Percentiles rank a stretch among this genome's conserved stretches.
phyloP scores from a whole-genome alignment of 352 stramenopile species.

The Phytophthora quininea region DNA sequence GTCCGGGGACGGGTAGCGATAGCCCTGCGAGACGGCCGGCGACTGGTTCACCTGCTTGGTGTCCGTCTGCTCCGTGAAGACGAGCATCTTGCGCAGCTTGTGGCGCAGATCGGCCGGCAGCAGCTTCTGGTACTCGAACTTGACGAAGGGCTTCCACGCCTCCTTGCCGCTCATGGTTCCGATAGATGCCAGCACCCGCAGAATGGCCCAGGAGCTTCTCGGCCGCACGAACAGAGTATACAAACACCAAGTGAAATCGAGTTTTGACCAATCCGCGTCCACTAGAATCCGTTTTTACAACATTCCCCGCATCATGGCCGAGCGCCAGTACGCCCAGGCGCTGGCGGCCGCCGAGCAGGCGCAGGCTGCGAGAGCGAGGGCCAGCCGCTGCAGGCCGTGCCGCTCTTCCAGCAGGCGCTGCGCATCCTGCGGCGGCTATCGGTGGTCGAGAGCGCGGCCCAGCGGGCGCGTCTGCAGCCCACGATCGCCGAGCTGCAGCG shows the following conservation, averaged over 20 bases:
- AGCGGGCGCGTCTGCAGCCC: slow-evolving; percentile 62
- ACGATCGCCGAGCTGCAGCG: slow-evolving; percentile 61
- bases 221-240: slow-evolving; percentile 2
- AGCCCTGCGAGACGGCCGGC: slow-evolving; percentile 64
- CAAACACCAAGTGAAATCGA: neutral
- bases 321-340: slow-evolving; percentile 75
- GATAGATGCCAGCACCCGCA: slow-evolving; percentile 13
- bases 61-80: slow-evolving; percentile 83
- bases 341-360: slow-evolving; percentile 58
- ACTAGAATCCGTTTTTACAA: neutral
- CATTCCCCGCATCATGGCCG: slow-evolving; percentile 31
- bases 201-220: slow-evolving; percentile 15
- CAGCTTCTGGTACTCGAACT: slow-evolving; percentile 78
- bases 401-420: slow-evolving; percentile 60
- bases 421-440: slow-evolving; percentile 69
- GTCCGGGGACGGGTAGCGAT: slow-evolving; percentile 79
- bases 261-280: neutral
- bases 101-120: slow-evolving; percentile 71
- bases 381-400: slow-evolving; percentile 35
- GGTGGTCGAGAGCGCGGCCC: slow-evolving; percentile 75
- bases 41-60: slow-evolving; percentile 77
- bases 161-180: slow-evolving; percentile 67
- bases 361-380: slow-evolving; percentile 38
- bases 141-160: slow-evolving; percentile 83
- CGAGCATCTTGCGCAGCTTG: slow-evolving; percentile 82